These are phyloP conservation scores for Trichomonas vaginalis DNA, from an alignment of 208 protist genomes.

Conservation along the genomic window DNA sequence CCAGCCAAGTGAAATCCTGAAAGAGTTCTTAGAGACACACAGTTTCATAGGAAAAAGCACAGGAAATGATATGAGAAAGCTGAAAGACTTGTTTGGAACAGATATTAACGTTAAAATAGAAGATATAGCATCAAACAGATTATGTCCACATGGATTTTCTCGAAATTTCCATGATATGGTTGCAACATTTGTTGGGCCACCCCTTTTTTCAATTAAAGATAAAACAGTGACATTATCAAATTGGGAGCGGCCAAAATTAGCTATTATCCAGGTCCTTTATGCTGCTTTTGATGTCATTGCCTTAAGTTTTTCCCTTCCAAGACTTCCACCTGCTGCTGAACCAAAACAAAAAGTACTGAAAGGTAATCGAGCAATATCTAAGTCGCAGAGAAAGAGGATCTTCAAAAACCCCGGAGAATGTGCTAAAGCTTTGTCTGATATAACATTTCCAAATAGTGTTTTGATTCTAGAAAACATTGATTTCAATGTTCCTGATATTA, in stretches of 20 bases:
- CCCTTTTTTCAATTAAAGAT: neutral
- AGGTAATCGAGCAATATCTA: neutral
- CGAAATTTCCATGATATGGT: neutral
- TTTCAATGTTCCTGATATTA: neutral
- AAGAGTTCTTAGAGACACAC: neutral
- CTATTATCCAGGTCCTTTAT: neutral
- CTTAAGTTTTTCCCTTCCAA: neutral
- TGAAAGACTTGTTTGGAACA: neutral
- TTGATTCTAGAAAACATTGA: neutral
- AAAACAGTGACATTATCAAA: neutral
- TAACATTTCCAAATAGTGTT: neutral
- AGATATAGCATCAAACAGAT: neutral
- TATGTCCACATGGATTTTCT: neutral
- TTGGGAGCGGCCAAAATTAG: neutral
- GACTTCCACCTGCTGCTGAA: neutral
- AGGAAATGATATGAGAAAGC: neutral
- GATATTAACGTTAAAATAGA: neutral
- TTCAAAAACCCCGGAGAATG: neutral
- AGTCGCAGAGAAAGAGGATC: neutral
- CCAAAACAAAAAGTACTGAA: neutral
- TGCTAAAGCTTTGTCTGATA: neutral
- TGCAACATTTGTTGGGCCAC: neutral
- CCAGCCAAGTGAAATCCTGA: neutral
- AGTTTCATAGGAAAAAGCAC: neutral
- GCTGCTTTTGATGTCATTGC: conserved; percentile 1